phyloP scores from a whole-genome alignment of 2,329 filamentous ascomycete species.

The Ciborinia camelliae region DNA sequence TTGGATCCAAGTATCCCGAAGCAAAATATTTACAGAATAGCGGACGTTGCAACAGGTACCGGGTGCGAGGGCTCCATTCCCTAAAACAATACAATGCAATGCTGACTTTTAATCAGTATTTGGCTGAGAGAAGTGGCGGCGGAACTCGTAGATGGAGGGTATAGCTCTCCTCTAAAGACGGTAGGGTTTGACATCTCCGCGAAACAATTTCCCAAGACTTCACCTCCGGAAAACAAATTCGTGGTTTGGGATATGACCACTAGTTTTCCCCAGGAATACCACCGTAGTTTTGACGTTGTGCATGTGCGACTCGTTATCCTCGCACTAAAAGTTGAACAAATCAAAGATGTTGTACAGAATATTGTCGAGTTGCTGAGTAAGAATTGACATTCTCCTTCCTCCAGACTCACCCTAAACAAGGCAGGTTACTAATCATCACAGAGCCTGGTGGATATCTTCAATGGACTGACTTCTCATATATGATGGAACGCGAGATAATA shows the following conservation, averaged over 20 bases:
- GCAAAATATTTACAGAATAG: neutral
- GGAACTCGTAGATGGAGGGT: neutral
- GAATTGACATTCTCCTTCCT: neutral
- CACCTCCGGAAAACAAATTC: neutral
- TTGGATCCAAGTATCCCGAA: slow-evolving; percentile 5
- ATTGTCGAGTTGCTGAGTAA: neutral
- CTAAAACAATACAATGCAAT: neutral
- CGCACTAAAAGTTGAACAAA: neutral
- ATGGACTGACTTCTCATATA: neutral
- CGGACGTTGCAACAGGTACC: slow-evolving; percentile 4
- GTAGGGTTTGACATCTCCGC: neutral
- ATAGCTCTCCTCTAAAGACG: neutral
- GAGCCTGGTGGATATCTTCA: neutral
- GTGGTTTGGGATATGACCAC: neutral
- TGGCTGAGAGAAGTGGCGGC: neutral
- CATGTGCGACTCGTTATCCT: neutral
- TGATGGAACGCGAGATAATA: neutral
- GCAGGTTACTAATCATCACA: neutral
- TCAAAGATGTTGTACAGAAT: neutral
- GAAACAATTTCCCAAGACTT: neutral
- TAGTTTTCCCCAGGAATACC: neutral
- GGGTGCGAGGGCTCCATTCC: neutral
- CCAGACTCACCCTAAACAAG: neutral
- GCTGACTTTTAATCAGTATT: neutral
- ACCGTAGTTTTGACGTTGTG: neutral